Base-by-base conservation (phyloP, 208 protist species). In the Crithidia expoeki region DNA sequence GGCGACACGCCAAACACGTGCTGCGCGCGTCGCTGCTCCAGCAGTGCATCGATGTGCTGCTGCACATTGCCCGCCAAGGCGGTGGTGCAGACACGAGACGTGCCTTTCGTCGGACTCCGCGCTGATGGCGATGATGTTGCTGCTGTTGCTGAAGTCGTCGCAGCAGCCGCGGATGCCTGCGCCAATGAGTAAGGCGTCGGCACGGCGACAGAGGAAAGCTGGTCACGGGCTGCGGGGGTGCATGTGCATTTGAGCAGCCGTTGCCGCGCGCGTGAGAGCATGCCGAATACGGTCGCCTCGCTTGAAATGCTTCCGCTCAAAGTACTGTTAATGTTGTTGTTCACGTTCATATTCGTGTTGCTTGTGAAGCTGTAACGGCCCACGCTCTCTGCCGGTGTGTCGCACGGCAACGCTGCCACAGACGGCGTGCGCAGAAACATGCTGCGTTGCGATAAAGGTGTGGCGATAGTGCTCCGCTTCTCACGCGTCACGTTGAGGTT, bases 211-310 rank as follows among this genome's bases (percentile, higher is more conserved):
- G 61, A 4, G 14, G 61, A 67, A 47, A 67, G 46, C 46, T 67
- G 61, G n/a, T 67, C 61, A 3, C 49, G 61, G 9, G 47, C 61
- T 19, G 47, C 61, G 2, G 61, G 16, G 2, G 61, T 67, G 16
- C 17, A 19, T 3, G 61, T 47, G 47, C 23, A 57, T 11, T 44
- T 33, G 30, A 57, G 9, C 47, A 67, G 33, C n/a, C 61, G 61
- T 47, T 32, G 32, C n/a, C 61, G 61, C 61, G 55, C 47, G 9
- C 61, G 61, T 5, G 49, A 44, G 6, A 67, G 61, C 61, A 67
- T 11, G 3, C 42, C 16, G 21, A 67, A 44, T 3, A 57, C 47
- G 4, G 17, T 57, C 4, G 25, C 14, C 23, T 57, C 34, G 28
- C 23, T 21, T 1, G 32, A 17, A n/a, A 2, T 44, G 21, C 3